Evolutionary conservation across 176 grass and related monocot species (phyloP).

Genomic region (Paspalum vaginatum): DNA sequence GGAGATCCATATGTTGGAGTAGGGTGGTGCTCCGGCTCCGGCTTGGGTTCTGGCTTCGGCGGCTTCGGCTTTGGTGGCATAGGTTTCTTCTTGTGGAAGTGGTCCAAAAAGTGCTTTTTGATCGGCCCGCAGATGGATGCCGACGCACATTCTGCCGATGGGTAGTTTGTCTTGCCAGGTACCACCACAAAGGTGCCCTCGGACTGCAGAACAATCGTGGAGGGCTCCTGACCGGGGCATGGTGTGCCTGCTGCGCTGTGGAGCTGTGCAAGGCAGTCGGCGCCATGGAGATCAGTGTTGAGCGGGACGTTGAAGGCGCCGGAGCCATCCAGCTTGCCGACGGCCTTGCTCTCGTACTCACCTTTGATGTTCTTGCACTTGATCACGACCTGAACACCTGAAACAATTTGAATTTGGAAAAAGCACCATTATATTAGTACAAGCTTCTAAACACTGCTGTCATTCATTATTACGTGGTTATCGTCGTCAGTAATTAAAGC

Average conservation of each 20-base stretch:
- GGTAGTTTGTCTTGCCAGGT: background rate
- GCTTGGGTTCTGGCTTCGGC: background rate
- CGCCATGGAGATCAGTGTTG: background rate
- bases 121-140: background rate
- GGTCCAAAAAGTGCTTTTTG: conserved; percentile 7
- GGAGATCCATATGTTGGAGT: background rate
- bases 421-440: background rate
- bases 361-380: conserved; percentile 30
- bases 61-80: background rate
- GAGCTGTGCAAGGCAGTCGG: conserved; percentile 25
- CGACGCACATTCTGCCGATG: background rate
- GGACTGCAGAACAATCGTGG: background rate
- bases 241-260: background rate
- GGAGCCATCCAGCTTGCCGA: background rate
- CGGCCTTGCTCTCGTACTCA: conserved; percentile 41
- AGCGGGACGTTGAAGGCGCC: conserved; percentile 35
- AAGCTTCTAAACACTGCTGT: background rate
- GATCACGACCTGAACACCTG: conserved; percentile 32
- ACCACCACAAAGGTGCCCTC: background rate
- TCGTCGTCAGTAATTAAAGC: background rate
- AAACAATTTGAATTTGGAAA: background rate
- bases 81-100: conserved; percentile 15
- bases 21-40: background rate
- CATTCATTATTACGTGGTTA: no score
- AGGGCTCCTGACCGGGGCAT: conserved; percentile 33